Evolutionary conservation across 2,329 filamentous ascomycete species (phyloP).

Genomic region (Herpomyces periplanetae): DNA sequence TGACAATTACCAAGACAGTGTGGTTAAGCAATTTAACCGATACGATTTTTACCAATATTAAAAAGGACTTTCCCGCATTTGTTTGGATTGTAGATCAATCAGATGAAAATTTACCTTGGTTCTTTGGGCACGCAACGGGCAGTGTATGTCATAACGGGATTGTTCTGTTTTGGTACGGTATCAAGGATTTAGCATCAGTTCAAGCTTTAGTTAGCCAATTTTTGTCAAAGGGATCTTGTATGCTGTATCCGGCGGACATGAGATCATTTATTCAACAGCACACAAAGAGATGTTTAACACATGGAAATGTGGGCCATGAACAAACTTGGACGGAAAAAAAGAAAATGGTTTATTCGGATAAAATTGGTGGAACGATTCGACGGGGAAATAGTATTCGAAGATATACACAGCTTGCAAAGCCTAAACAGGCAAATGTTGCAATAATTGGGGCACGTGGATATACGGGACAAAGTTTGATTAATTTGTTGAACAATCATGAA

Average conservation of each 20-base stretch:
- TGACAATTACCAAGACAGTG: constrained; percentile 69
- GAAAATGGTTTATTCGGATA: no score
- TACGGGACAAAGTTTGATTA: constrained; percentile 63
- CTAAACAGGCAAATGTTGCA: constrained; percentile 34
- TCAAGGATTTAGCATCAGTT: constrained; percentile 42
- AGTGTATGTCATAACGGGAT: constrained; percentile 51
- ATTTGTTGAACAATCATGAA: constrained; percentile 50
- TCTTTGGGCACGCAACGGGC: constrained; percentile 83
- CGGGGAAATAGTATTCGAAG: no score
- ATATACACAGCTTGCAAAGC: no score
- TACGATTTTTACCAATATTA: constrained; percentile 69
- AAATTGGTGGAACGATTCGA: no score
- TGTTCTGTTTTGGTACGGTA: constrained; percentile 84
- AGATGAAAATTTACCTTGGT: constrained; percentile 90
- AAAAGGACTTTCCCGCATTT: constrained; percentile 63
- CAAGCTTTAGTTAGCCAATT: constrained; percentile 54
- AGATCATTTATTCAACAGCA: no score
- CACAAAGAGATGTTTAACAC: no score
- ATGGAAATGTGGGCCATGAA: no score
- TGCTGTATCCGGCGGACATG: no score
- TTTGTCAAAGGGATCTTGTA: no score
- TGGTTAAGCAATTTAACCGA: constrained; percentile 85
- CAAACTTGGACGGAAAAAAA: no score
- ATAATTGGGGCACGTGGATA: constrained; percentile 76
- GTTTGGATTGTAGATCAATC: constrained; percentile 89